Conservation (phyloP, 1,284 basidiomycete genomes). For the Papiliotrema flavescens region DNA sequence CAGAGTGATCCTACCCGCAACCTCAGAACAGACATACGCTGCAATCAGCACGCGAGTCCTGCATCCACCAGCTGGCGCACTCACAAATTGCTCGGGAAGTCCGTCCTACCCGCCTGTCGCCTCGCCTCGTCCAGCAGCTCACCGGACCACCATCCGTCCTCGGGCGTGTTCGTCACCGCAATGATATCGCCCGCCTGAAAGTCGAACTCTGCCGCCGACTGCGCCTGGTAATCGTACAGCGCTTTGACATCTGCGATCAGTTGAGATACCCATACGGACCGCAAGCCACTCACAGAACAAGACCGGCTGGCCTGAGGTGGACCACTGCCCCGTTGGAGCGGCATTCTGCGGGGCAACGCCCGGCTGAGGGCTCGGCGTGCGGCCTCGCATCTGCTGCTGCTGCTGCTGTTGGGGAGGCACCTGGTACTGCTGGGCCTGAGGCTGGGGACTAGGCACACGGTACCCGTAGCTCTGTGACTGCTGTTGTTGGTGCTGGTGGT, state of each 20-base stretch:
- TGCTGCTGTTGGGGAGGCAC: slow-evolving; percentile 11
- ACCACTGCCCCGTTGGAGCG: slow-evolving; percentile 48
- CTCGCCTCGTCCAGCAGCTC: slow-evolving; percentile 74
- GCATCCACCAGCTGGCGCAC: slow-evolving; percentile 7
- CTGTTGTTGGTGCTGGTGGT: slow-evolving; percentile 18
- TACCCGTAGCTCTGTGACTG: slow-evolving; percentile 25
- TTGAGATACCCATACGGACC: not conserved
- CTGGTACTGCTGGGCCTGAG: slow-evolving; percentile 5
- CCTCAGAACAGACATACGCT: slow-evolving; percentile 33
- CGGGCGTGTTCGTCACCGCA: slow-evolving; percentile 83
- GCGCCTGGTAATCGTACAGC: slow-evolving; percentile 83
- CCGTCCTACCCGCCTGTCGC: slow-evolving; percentile 69
- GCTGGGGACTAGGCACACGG: slow-evolving; percentile 19
- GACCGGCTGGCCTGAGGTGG: slow-evolving; percentile 43
- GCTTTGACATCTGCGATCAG: slow-evolving; percentile 64
- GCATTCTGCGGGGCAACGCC: slow-evolving; percentile 35
- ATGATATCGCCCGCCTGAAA: slow-evolving; percentile 90
- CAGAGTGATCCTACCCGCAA: not conserved
- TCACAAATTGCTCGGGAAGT: slow-evolving; percentile 87
- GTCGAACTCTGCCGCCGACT: slow-evolving; percentile 62
- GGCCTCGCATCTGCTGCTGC: slow-evolving; percentile 13
- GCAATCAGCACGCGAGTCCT: not conserved
- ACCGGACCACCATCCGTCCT: slow-evolving; percentile 89
- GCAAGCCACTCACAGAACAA: slow-evolving; percentile 44
- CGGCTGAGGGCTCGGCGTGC: slow-evolving; percentile 41